phyloP scores from a whole-genome alignment of 164 flowering plant species.

The Dillenia suffruticosa region DNA sequence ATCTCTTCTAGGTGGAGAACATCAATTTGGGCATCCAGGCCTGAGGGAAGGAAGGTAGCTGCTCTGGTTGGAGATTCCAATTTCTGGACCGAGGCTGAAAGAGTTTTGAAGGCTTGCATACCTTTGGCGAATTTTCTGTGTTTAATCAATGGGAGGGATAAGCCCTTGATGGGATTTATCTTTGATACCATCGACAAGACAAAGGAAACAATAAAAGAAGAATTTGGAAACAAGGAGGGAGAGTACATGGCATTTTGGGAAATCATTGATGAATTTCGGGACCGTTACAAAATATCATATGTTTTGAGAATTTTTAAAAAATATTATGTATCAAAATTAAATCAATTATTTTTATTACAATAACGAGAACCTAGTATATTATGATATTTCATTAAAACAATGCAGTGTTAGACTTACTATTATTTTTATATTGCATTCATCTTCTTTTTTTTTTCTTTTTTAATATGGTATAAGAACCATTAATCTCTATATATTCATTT shows the following conservation, averaged over 20 bases:
- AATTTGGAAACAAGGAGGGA: slow-evolving; percentile 22
- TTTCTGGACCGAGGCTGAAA: slow-evolving; percentile 45
- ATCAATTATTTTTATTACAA: too few species aligned
- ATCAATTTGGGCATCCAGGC: slow-evolving; percentile 29
- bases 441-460: too few species aligned
- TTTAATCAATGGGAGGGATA: slow-evolving; percentile 23
- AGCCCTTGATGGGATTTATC: slow-evolving; percentile 43
- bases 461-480: too few species aligned
- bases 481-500: too few species aligned
- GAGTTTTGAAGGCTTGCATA: slow-evolving; percentile 35
- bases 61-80: slow-evolving; percentile 28
- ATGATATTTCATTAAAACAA: too few species aligned
- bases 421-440: too few species aligned
- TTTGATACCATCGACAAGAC: slow-evolving; percentile 71
- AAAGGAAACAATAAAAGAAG: slow-evolving; percentile 50
- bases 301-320: too few species aligned
- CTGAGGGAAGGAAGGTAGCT: slow-evolving; percentile 36
- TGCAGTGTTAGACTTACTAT: too few species aligned
- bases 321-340: too few species aligned
- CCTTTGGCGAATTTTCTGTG: slow-evolving; percentile 47
- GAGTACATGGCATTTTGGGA: slow-evolving; percentile 44
- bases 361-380: too few species aligned
- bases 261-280: slow-evolving; percentile 62
- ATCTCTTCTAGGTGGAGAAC: slow-evolving; percentile 38
- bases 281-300: too few species aligned